These are phyloP conservation scores for Butyriboletus appendiculatus DNA, from an alignment of 1,284 basidiomycete species.

Conservation along the genomic window DNA sequence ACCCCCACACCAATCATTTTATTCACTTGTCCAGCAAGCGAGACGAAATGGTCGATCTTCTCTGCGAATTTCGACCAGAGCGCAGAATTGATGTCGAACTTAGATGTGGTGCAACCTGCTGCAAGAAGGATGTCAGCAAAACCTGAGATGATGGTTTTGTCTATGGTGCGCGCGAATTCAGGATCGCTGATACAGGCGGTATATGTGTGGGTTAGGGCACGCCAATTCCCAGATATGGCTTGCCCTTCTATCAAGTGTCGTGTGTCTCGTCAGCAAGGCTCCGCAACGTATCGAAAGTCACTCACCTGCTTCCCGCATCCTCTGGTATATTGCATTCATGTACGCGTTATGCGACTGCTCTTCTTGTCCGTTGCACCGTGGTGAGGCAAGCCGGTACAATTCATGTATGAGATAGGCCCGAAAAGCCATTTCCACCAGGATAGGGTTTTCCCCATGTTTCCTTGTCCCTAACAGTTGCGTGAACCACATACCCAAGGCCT, in stretches of 20 bases:
- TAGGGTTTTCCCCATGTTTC: slow-evolving; percentile 13
- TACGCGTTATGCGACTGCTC: slow-evolving; percentile 15
- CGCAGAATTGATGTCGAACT: slow-evolving; percentile 7
- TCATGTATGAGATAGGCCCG: slow-evolving; percentile 21
- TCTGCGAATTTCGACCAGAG: slow-evolving; percentile 15
- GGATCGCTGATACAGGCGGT: slow-evolving; percentile 12
- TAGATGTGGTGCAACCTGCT: background rate
- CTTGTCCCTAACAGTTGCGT: slow-evolving; percentile 14
- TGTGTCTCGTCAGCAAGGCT: background rate
- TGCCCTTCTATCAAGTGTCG: slow-evolving; percentile 12
- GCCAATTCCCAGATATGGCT: slow-evolving; percentile 22
- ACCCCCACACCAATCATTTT: too few species aligned
- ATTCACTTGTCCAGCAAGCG: too few species aligned
- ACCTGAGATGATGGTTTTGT: slow-evolving; percentile 5
- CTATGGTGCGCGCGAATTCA: slow-evolving; percentile 3
- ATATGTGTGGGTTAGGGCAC: slow-evolving; percentile 16
- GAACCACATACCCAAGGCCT: slow-evolving; percentile 11
- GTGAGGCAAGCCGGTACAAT: slow-evolving; percentile 15
- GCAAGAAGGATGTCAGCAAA: too few species aligned
- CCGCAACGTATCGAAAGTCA: background rate
- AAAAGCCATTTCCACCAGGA: slow-evolving; percentile 20
- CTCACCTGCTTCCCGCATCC: slow-evolving; percentile 18
- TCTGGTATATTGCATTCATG: slow-evolving; percentile 20
- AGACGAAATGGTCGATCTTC: too few species aligned
- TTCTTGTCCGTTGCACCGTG: slow-evolving; percentile 15